Conservation (phyloP, 257 asterid genomes). For the Nicotiana obtusifolia region DNA sequence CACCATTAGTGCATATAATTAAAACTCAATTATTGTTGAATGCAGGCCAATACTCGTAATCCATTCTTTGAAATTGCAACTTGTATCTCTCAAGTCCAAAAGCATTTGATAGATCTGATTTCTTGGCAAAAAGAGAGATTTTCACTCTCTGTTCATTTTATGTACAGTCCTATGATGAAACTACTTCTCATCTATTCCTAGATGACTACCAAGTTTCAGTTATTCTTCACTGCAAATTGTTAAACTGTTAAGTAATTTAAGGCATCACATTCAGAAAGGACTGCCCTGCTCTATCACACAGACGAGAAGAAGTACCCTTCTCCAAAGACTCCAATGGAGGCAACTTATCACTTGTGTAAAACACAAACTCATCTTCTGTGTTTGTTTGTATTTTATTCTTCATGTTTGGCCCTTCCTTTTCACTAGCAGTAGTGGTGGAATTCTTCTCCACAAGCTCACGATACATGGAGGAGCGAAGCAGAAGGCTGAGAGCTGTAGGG, state of each 20-base stretch:
- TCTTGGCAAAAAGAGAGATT: neutral
- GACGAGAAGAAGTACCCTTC: conserved; percentile 9
- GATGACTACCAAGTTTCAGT: conserved; percentile 4
- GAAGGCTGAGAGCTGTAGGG: conserved; percentile 63
- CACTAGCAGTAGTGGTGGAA: conserved; percentile 10
- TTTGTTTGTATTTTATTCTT: conserved; percentile 7
- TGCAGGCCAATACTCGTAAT: neutral
- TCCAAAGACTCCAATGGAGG: conserved; percentile 21
- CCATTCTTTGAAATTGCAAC: neutral
- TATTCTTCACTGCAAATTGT: conserved; percentile 3
- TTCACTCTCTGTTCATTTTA: neutral
- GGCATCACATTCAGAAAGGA: conserved; percentile 24
- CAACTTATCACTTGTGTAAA: conserved; percentile 15
- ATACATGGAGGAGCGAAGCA: conserved; percentile 63
- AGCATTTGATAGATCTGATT: conserved; percentile 2
- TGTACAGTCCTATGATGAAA: conserved; percentile 6
- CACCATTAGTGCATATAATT: neutral
- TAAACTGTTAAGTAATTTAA: neutral
- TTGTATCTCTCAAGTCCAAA: neutral
- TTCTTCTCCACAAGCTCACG: conserved; percentile 58
- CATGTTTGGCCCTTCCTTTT: conserved; percentile 8
- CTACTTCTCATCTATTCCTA: conserved; percentile 11
- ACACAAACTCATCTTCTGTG: conserved; percentile 16
- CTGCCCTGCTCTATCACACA: conserved; percentile 14
- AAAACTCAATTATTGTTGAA: neutral